Percentiles rank a stretch among this genome's conserved stretches.
Evolutionary conservation across 257 asterid species (phyloP).

Genomic region (Primulina eburnea): DNA sequence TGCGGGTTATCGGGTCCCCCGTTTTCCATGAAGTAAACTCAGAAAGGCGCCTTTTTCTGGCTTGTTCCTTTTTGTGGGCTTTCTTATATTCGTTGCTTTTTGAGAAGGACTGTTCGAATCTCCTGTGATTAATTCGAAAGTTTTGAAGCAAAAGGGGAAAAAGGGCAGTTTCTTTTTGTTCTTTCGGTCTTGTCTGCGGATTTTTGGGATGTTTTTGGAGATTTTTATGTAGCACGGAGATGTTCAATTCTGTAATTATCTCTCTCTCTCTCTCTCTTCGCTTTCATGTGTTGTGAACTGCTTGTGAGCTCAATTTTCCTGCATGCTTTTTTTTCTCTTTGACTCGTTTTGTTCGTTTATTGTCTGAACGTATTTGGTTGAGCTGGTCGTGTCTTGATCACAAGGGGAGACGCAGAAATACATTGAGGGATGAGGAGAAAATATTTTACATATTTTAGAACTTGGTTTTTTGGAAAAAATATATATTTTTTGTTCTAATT

Average conservation of each 20-base stretch:
- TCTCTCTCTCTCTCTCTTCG: conserved; percentile 8
- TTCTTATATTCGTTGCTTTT: conserved; percentile 50
- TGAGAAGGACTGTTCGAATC: conserved; percentile 23
- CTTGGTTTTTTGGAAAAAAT: too few species aligned
- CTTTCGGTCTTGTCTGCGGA: conserved; percentile 11
- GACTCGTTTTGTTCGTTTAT: background rate
- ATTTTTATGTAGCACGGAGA: conserved; percentile 38
- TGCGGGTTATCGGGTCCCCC: conserved; percentile 30
- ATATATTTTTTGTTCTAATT: too few species aligned
- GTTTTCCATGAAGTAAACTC: conserved; percentile 17
- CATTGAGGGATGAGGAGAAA: background rate
- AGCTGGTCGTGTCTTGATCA: background rate
- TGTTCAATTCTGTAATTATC: conserved; percentile 36
- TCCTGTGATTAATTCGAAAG: conserved; percentile 28
- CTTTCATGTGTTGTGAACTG: conserved; percentile 10
- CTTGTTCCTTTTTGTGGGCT: conserved; percentile 34
- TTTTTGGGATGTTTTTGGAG: background rate
- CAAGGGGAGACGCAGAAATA: too few species aligned
- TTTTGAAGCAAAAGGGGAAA: conserved; percentile 16
- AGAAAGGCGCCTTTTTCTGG: conserved; percentile 37
- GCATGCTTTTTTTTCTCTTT: background rate
- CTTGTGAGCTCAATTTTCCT: background rate
- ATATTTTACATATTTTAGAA: too few species aligned
- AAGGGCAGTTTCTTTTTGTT: conserved; percentile 13
- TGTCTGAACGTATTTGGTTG: background rate